Evolutionary conservation across 2,329 filamentous ascomycete genomes (phyloP), one percentile per base, ranked within the genome.

Genomic region (Colletotrichum sp.): DNA sequence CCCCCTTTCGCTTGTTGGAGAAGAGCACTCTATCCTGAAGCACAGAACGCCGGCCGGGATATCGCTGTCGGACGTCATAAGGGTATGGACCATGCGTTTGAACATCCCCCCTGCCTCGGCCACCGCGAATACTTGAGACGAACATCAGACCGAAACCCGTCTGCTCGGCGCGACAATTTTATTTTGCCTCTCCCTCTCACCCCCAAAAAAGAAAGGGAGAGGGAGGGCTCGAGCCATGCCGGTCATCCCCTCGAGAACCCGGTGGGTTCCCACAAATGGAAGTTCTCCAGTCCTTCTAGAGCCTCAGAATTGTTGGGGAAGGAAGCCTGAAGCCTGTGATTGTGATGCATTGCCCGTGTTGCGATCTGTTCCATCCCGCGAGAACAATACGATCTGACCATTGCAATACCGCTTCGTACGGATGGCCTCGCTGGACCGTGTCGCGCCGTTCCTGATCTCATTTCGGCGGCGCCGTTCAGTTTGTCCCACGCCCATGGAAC

Each of bases 71-170:
- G 32, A 8, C 60, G 60, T 64, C 60, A 64, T 36, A 26, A 64
- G 30, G 30, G 30, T 24, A 26, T 36, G 24, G 32, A 64, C 67
- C 67, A 34, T 34, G 26, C 21, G 13, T 9, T 24, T 62, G 26
- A n/a, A 30, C 26, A 8, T 60, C 8, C 30, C 21, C 32, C 52
- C 13, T 44, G 30, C 59, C 26, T 76, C 73, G 69, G 69, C 28
- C 30, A 64, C 39, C 10, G 69, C 73, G 73, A 76, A 52, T 44
- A 66, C 65, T 36, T 68, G 44, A 57, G 44, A 68, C 28, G 60
- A 74, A 76, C 36, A 76, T 76, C 73, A 76, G 69, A 76, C 73
- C 57, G 63, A 68, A 72, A 68, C 73, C 73, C 34, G 44, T 49
- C 44, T 55, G 63, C 39, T 55, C 63, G 59, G 57, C 15, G 62